Evolutionary conservation across 441 rosid genomes (phyloP).

Genomic region (Macaranga tanarius): DNA sequence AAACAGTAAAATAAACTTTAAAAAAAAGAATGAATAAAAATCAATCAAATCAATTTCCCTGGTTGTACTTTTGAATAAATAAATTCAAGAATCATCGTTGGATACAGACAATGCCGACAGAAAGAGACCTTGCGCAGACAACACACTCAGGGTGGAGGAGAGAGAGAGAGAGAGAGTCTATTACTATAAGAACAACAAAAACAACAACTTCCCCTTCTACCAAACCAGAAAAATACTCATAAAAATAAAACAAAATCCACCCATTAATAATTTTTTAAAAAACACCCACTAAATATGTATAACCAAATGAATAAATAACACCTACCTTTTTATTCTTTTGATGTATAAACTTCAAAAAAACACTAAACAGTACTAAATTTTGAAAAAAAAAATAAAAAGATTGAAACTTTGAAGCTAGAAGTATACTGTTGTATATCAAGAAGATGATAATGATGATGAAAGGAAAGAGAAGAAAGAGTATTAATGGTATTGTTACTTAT

Average conservation of each 20-base stretch:
- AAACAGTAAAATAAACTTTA: constrained; percentile 14
- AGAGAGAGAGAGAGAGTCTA: too few relatives aligned
- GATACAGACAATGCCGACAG: constrained; percentile 94
- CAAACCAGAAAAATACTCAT: constrained; percentile 30
- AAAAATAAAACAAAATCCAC: constrained; percentile 24
- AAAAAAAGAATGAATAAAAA: constrained; percentile 21
- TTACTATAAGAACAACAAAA: not conserved
- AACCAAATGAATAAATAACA: constrained; percentile 4
- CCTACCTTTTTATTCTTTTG: constrained; percentile 7
- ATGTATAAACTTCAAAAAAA: not conserved
- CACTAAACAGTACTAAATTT: not conserved
- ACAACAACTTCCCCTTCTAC: constrained; percentile 26
- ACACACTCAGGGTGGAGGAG: constrained; percentile 24
- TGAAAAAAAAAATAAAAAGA: not conserved
- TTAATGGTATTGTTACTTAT: too few relatives aligned
- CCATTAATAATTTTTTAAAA: not conserved
- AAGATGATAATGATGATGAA: not conserved
- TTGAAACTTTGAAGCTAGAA: not conserved
- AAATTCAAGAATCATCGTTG: constrained; percentile 51
- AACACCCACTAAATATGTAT: constrained; percentile 23
- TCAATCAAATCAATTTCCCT: constrained; percentile 20
- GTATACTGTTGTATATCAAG: not conserved
- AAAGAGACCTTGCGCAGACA: constrained; percentile 91
- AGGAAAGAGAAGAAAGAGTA: not conserved
- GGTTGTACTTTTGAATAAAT: constrained; percentile 40